phyloP scores from a whole-genome alignment of 2,329 filamentous ascomycete species.

The Volutella citrinella region DNA sequence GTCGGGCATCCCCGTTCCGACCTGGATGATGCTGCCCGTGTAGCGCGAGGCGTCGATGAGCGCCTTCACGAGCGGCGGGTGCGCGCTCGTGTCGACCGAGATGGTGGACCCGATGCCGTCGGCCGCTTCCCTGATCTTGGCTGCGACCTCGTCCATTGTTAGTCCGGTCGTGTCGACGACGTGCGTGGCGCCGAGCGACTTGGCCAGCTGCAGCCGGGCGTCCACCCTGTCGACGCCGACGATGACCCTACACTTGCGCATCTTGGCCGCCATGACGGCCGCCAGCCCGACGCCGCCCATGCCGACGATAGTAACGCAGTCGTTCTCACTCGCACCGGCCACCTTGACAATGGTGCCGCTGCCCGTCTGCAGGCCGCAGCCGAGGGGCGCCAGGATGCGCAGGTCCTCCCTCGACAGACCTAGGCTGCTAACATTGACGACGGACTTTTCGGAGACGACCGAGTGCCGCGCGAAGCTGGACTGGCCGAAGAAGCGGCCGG shows the following conservation, averaged over 20 bases:
- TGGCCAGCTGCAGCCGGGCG: slow-evolving; percentile 26
- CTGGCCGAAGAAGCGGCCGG: slow-evolving; percentile 33
- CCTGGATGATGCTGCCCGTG: slow-evolving; percentile 47
- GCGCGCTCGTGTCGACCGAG: slow-evolving; percentile 49
- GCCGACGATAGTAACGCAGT: slow-evolving; percentile 30
- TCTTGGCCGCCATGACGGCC: slow-evolving; percentile 31
- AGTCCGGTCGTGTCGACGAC: slow-evolving; percentile 22
- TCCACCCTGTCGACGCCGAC: slow-evolving; percentile 29
- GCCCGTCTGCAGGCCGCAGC: slow-evolving; percentile 36
- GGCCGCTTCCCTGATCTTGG: slow-evolving; percentile 33
- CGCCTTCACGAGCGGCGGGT: slow-evolving; percentile 36
- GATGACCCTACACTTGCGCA: slow-evolving; percentile 22
- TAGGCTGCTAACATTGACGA: slow-evolving; percentile 26
- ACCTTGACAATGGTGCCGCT: slow-evolving; percentile 33
- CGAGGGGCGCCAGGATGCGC: slow-evolving; percentile 30
- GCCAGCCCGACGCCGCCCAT: slow-evolving; percentile 34
- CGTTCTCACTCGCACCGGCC: slow-evolving; percentile 20
- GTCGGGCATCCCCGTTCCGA: slow-evolving; percentile 44
- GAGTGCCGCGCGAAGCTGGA: slow-evolving; percentile 31
- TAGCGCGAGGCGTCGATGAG: slow-evolving; percentile 40
- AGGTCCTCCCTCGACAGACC: slow-evolving; percentile 22
- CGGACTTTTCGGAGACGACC: slow-evolving; percentile 26
- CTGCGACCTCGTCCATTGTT: slow-evolving; percentile 21
- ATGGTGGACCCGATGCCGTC: slow-evolving; percentile 44
- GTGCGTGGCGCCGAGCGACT: slow-evolving; percentile 32